phyloP scores from a whole-genome alignment of 2,329 filamentous ascomycete species.

The Xylaria sp. region DNA sequence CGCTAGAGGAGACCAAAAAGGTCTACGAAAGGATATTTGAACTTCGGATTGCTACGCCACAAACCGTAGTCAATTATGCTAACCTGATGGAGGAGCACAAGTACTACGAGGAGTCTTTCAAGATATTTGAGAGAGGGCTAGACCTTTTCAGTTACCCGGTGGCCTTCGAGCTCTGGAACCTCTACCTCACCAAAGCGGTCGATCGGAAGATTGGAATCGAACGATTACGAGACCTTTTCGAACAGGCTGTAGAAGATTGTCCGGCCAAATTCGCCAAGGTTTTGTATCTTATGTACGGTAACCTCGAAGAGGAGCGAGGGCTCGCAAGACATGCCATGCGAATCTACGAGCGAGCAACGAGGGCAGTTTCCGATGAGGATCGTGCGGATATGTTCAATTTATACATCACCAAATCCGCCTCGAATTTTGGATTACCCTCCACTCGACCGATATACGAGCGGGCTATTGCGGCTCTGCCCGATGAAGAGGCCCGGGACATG shows the following conservation, averaged over 20 bases:
- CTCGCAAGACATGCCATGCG: slow-evolving; percentile 97
- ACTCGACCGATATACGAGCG: slow-evolving; percentile 96
- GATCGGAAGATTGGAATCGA: slow-evolving; percentile 97
- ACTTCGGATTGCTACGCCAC: slow-evolving; percentile 94
- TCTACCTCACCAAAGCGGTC: slow-evolving; percentile 97
- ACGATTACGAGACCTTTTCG: slow-evolving; percentile 91
- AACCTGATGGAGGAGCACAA: slow-evolving; percentile 93
- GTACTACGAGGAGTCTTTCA: slow-evolving; percentile 98
- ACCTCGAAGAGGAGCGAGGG: slow-evolving; percentile 93
- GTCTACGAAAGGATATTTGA: slow-evolving; percentile 99
- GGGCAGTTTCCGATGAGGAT: slow-evolving; percentile 94
- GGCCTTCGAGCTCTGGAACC: slow-evolving; percentile 97
- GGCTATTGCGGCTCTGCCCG: slow-evolving; percentile 91
- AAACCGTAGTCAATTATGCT: slow-evolving; percentile 98
- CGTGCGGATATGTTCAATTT: slow-evolving; percentile 98
- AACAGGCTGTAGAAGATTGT: slow-evolving; percentile 94
- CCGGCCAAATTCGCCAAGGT: slow-evolving; percentile 96
- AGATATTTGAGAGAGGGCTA: slow-evolving; percentile 93
- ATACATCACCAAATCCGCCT: slow-evolving; percentile 98
- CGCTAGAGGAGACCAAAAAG: slow-evolving; percentile 89
- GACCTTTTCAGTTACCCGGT: slow-evolving; percentile 99
- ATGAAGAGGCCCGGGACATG: slow-evolving; percentile 95
- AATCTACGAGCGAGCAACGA: slow-evolving; percentile 96
- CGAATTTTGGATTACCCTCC: slow-evolving; percentile 95
- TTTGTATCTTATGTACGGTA: slow-evolving; percentile 97